Evolutionary conservation across 345 rosid genomes (phyloP).

Genomic region (Bruguiera sexangula): DNA sequence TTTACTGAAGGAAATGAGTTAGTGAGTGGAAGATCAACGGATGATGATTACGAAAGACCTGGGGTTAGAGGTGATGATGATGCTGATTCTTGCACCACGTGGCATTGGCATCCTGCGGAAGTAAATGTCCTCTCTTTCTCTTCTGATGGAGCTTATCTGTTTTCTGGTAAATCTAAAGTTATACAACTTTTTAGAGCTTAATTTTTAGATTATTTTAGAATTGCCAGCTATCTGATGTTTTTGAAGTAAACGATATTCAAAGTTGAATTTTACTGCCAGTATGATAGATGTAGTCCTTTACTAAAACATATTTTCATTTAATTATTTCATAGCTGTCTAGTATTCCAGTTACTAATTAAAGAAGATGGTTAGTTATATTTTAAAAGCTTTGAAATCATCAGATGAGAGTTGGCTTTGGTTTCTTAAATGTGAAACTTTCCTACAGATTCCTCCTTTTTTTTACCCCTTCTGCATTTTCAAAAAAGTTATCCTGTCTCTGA

Average conservation of each 20-base stretch:
- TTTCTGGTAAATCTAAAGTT: slow-evolving; percentile 53
- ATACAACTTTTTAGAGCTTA: not conserved
- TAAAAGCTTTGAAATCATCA: not conserved
- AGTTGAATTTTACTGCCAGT: not conserved
- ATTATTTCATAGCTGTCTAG: not conserved
- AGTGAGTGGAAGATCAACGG: slow-evolving; percentile 23
- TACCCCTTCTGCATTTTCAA: not conserved
- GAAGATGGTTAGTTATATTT: not conserved
- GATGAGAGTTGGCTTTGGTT: not conserved
- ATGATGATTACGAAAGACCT: slow-evolving; percentile 62
- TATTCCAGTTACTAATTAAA: not conserved
- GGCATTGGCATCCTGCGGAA: slow-evolving; percentile 88
- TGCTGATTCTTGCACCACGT: slow-evolving; percentile 87
- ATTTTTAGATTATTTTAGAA: not conserved
- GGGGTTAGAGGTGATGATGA: slow-evolving; percentile 92
- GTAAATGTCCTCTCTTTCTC: slow-evolving; percentile 73
- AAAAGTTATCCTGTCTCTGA: slow-evolving; percentile 1
- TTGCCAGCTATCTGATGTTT: slow-evolving; percentile 2
- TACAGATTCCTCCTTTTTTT: not conserved
- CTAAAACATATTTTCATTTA: no score
- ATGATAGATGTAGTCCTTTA: no score
- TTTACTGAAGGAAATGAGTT: slow-evolving; percentile 32
- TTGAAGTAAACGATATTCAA: not conserved
- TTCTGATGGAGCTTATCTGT: slow-evolving; percentile 86
- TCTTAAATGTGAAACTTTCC: not conserved